Conservation (phyloP, 331 rosid species). For the Pyrus hybrid region DNA sequence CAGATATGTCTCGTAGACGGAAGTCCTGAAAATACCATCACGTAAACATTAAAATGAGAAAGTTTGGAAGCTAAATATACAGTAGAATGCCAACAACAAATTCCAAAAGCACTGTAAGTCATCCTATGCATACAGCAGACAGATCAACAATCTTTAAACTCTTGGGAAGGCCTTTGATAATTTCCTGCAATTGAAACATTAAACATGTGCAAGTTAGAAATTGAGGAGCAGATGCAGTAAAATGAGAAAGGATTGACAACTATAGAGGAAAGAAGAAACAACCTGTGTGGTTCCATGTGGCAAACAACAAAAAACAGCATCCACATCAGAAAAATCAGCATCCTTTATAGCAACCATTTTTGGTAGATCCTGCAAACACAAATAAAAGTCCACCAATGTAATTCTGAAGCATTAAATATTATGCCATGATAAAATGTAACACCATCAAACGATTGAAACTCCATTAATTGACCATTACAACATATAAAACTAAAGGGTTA, state of each 20-base stretch:
- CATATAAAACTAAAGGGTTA: too few species aligned
- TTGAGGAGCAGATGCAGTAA: not conserved
- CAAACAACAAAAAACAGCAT: conserved; percentile 95
- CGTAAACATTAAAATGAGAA: conserved; percentile 11
- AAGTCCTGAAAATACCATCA: conserved; percentile 54
- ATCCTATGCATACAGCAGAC: conserved; percentile 66
- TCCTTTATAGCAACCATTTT: conserved; percentile 84
- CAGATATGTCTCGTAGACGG: conserved; percentile 69
- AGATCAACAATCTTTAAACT: conserved; percentile 95
- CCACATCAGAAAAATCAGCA: conserved; percentile 68
- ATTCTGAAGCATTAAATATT: too few species aligned
- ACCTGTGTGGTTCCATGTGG: conserved; percentile 99
- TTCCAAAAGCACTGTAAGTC: not conserved
- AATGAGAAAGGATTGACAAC: conserved; percentile 6
- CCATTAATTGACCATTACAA: too few species aligned
- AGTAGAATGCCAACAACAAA: not conserved
- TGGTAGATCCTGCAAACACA: conserved; percentile 56
- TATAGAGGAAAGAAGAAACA: conserved; percentile 1
- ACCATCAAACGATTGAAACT: too few species aligned
- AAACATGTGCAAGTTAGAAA: not conserved
- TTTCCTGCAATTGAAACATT: conserved; percentile 50
- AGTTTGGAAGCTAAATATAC: not conserved
- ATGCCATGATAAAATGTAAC: too few species aligned
- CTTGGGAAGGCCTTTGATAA: conserved; percentile 74
- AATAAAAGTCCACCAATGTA: not conserved